Base-by-base conservation (phyloP, 2,329 filamentous ascomycete genomes). In the Talaromyces sp. region DNA sequence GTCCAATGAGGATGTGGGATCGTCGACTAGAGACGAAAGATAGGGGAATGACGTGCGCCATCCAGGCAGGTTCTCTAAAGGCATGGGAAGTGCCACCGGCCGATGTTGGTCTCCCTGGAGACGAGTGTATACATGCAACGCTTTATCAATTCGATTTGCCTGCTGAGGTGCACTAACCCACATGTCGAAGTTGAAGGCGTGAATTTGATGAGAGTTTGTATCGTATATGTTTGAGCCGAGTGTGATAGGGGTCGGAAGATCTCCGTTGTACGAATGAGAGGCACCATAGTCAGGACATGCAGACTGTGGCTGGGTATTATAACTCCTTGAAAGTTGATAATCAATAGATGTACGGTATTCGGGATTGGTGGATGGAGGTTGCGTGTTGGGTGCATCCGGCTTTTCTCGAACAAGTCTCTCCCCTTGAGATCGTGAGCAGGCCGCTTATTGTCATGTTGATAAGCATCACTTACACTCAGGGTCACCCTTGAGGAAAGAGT, bases 401-500 rank as follows among this genome's bases (percentile, higher is more conserved):
- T 74, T 68, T 70, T 78, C 76, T 47, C 76, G 73, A 9, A 78
- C 76, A 58, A 78, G 74, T 69, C 76, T 71, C 65, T 79, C 77
- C 76, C 75, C 76, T 78, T 54, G 14, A 45, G 31, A 59, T 9
- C 2, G 22, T 63, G 31, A 63, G 58, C 64, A 31, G 64, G 58
- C 50, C 22, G 48, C 37, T 24, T 33, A 33, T 41, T 47, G 43
- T n/a, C 2, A 31, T 54, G 75, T 31, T 45, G n/a, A 27, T 10
- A 33, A 27, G 52, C 7, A 43, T 54, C 14, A 58, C 81, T 78
- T 74, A 85, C 84, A 84, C 66, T 81, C 76, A 33, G 82, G 81
- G 66, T 85, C 81, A 5, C 81, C 78, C 67, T 80, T 79, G 43
- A 88, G 76, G 66, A 85, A 83, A 13, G 80, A 81, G 72, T 86